A percentile compares a stretch with the other conserved stretches of the same genome.
Conservation (phyloP, 106 monocot species). For the Dioscorea dumetorum region DNA sequence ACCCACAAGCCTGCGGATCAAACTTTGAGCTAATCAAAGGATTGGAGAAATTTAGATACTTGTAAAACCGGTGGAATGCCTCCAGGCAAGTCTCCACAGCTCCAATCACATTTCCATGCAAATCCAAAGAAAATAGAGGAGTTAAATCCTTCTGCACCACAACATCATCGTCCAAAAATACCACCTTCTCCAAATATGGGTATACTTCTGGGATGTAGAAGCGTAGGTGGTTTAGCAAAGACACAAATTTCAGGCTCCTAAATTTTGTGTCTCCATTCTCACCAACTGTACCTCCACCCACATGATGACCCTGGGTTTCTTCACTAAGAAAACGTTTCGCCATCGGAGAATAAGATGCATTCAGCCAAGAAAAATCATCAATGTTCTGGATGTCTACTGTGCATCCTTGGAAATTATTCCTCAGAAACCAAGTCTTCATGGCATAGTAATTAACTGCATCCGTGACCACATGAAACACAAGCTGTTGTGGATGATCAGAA, state of each 20-base stretch:
- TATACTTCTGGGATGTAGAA: constrained; percentile 59
- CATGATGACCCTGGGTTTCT: not conserved
- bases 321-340: constrained; percentile 16
- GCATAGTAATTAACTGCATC: constrained; percentile 27
- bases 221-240: constrained; percentile 34
- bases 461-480: constrained; percentile 69
- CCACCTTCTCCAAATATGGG: constrained; percentile 53
- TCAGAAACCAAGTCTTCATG: constrained; percentile 54
- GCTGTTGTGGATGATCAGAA: constrained; percentile 48
- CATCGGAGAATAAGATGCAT: constrained; percentile 44
- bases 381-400: constrained; percentile 32
- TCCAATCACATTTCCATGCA: constrained; percentile 63
- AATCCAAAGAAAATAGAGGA: constrained; percentile 46
- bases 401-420: constrained; percentile 35
- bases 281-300: not conserved
- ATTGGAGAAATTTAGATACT: constrained; percentile 56
- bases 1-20: constrained; percentile 66
- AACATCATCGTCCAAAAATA: constrained; percentile 66
- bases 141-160: constrained; percentile 68
- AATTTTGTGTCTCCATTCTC: constrained; percentile 13
- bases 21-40: constrained; percentile 41
- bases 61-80: constrained; percentile 47
- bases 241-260: constrained; percentile 7
- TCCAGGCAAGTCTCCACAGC: constrained; percentile 79
- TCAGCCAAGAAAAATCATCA: constrained; percentile 49